Base-by-base conservation (phyloP, 805 yeast genomes). In the Yarrowia alimentaria region DNA sequence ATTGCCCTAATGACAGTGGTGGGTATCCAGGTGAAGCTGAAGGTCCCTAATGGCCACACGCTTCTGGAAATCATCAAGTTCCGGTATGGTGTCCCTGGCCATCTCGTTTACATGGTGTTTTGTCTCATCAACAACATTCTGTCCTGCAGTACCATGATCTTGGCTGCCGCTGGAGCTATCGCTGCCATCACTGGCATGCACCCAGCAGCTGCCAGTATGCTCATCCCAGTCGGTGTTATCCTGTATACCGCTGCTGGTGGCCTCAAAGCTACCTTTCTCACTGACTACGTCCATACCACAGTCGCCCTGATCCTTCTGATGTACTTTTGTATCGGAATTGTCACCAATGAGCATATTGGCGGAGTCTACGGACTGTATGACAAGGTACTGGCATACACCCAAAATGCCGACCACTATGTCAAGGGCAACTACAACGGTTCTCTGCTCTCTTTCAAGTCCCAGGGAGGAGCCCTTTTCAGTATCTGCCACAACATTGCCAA, bases 41-140 rank as follows among this genome's bases (percentile, higher is more conserved):
- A 77, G 53, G 91, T 91, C 13, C 94, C 94, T 11, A 79, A 78
- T 52, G 87, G 88, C 3, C 95, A 85, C 66, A 84, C 94, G 2
- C 84, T 81, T 61, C 69, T 84, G 59, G 95, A 85, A 67, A 80
- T 85, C 54, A 73, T 85, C 57, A 78, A 75, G 58, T 78, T 78
- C 1, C 73, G 95, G 58, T 85, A 83, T 60, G 94, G 94, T 21
- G 55, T 47, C 17, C 58, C 66, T 16, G 80, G 85, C 4, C 94
- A 85, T 63, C 21, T 55, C 12, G 53, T 48, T 13, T 59, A 50
- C 34, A 38, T 51, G 33, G 30, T 43, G 22, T 49, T 48, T 20
- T 37, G 52, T 47, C 45, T 56, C 24, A 43, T 52, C 30, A 54
- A 52, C 30, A 58, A 57, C 31, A 58, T 57, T 18, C 52, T 56